A percentile compares a stretch with the other conserved stretches of the same genome.
These are phyloP conservation scores for Ascochyta lentis DNA, from an alignment of 2,329 filamentous ascomycete species.

Conservation along the genomic window DNA sequence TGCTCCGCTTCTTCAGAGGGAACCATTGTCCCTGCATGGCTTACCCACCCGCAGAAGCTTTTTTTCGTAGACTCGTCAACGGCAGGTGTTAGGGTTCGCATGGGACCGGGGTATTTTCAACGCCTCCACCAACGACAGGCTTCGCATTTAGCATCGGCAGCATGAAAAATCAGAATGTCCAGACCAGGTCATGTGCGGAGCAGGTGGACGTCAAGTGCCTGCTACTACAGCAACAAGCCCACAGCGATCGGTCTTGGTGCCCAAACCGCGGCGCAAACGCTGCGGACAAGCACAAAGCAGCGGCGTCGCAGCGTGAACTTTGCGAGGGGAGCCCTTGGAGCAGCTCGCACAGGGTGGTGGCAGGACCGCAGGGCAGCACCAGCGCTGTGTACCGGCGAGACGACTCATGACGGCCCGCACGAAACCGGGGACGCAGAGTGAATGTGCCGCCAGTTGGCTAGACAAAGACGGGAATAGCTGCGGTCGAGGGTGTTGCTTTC, in stretches of 20 bases:
- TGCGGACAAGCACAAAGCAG: constrained; percentile 23
- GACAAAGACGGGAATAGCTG: constrained; percentile 21
- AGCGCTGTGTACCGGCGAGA: constrained; percentile 29
- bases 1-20: constrained; percentile 8
- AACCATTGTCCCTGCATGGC: constrained; percentile 35
- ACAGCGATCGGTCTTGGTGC: constrained; percentile 15
- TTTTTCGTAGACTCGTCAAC: constrained; percentile 11
- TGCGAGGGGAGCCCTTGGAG: constrained; percentile 18
- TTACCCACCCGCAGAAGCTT: constrained; percentile 25
- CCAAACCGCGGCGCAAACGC: constrained; percentile 25
- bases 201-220: constrained; percentile 11
- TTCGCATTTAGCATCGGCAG: constrained; percentile 22
- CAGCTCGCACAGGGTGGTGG: constrained; percentile 15
- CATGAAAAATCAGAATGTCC: constrained; percentile 28
- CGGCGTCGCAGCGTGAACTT: constrained; percentile 20
- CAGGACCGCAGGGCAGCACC: constrained; percentile 18
- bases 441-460: constrained; percentile 24
- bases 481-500: constrained; percentile 21
- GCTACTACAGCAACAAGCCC: constrained; percentile 23
- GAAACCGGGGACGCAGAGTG: constrained; percentile 33
- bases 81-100: constrained; percentile 16
- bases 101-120: constrained; percentile 21
- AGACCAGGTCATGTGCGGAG: constrained; percentile 16
- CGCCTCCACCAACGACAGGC: constrained; percentile 29
- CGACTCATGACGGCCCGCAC: constrained; percentile 22